phyloP scores from a whole-genome alignment of 163 green algal species.

The Coccomyxa subellipsoidea region DNA sequence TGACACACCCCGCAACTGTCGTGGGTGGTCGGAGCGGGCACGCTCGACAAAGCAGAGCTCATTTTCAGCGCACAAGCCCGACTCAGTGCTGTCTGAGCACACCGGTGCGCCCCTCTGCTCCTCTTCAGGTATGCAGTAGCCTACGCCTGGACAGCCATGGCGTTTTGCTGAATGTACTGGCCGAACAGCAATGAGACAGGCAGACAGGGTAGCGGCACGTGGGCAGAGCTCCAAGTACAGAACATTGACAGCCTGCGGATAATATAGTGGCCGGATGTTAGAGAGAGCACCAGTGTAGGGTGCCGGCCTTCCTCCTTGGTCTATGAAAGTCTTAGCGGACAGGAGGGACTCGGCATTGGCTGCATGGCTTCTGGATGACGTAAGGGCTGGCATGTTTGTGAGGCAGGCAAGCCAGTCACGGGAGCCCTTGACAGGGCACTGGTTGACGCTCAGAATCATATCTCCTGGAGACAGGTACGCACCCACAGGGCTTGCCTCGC shows the following conservation, averaged over 20 bases:
- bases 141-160: neutral
- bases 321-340: neutral
- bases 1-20: neutral
- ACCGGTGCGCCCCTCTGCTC: conserved; percentile 6
- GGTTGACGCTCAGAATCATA: conserved; percentile 17
- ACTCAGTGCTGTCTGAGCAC: neutral
- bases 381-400: neutral
- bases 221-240: too few relatives aligned
- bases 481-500: neutral
- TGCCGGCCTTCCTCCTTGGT: neutral
- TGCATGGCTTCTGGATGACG: neutral
- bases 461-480: neutral
- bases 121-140: conserved; percentile 22
- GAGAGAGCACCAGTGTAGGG: neutral
- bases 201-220: too few relatives aligned
- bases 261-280: too few relatives aligned
- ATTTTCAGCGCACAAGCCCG: neutral
- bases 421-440: conserved; percentile 14
- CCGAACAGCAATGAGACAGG: too few relatives aligned
- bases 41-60: conserved; percentile 5
- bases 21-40: neutral
- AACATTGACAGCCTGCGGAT: too few relatives aligned
- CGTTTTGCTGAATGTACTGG: neutral
- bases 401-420: conserved; percentile 22
- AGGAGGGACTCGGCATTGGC: neutral